Percentiles rank a stretch among this genome's conserved stretches.
phyloP scores from a whole-genome alignment of 1,284 basidiomycete species.

The Leccinum fuscescens region DNA sequence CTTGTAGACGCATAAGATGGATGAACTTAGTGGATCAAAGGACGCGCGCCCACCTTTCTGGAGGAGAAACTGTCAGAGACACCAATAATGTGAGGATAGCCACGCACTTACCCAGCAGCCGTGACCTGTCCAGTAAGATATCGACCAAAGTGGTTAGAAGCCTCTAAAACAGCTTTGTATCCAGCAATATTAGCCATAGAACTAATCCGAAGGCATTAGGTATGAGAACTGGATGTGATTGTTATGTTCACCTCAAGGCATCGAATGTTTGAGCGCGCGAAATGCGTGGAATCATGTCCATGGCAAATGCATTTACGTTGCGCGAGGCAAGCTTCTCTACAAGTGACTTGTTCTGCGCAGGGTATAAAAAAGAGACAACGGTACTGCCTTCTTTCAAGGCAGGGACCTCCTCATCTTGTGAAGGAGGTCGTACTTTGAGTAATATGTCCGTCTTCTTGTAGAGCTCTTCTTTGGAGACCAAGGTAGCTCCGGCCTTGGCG shows the following conservation, averaged over 20 bases:
- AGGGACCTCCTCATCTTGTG: conserved; percentile 57
- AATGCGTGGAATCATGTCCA: conserved; percentile 88
- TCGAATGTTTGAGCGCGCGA: conserved; percentile 86
- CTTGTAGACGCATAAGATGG: conserved; percentile 38
- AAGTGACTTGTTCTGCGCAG: conserved; percentile 72
- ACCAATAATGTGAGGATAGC: conserved; percentile 1
- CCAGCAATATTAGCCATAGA: conserved; percentile 91
- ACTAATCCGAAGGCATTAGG: conserved; percentile 37
- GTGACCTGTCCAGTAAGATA: conserved; percentile 88
- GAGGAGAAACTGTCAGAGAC: conserved; percentile 5
- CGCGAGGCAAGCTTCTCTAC: conserved; percentile 64
- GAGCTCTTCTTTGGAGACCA: conserved; percentile 65
- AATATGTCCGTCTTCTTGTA: conserved; percentile 69
- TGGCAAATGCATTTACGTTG: conserved; percentile 65
- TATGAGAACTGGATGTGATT: background rate
- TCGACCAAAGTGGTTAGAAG: conserved; percentile 81
- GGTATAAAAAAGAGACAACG: conserved; percentile 81
- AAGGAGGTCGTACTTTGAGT: conserved; percentile 78
- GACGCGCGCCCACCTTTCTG: conserved; percentile 25
- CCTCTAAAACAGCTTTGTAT: conserved; percentile 85
- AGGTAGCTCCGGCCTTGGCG: conserved; percentile 69
- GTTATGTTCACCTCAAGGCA: conserved; percentile 61
- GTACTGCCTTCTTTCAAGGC: conserved; percentile 69
- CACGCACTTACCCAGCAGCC: conserved; percentile 67
- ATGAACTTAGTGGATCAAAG: conserved; percentile 1